Percentiles rank a stretch among this genome's conserved stretches.
phyloP scores from a whole-genome alignment of 208 protist species.

The Leishmania turanica region DNA sequence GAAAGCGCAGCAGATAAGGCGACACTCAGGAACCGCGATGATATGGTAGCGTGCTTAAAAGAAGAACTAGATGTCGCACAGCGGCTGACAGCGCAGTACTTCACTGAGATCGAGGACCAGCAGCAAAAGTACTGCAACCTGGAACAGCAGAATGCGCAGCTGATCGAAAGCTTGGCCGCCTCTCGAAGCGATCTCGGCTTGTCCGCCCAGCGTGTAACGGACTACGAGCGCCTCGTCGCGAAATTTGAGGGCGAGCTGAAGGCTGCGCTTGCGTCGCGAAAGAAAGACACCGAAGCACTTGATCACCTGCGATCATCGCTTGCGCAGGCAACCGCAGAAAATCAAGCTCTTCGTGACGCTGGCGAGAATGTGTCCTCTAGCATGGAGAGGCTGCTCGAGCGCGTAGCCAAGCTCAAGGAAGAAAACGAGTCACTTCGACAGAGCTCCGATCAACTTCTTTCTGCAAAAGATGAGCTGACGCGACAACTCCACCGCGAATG shows the following conservation, averaged over 20 bases:
- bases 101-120: slow-evolving; percentile 11
- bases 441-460: background rate
- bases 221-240: slow-evolving; percentile 48
- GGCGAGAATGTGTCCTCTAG: slow-evolving; percentile 34
- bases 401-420: slow-evolving; percentile 35
- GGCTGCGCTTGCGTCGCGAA: slow-evolving; percentile 14
- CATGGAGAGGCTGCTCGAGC: slow-evolving; percentile 35
- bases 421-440: slow-evolving; percentile 27
- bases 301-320: slow-evolving; percentile 33
- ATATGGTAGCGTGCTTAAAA: slow-evolving; percentile 25
- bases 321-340: slow-evolving; percentile 23
- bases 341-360: slow-evolving; percentile 20
- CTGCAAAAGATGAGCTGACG: background rate
- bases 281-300: slow-evolving; percentile 28
- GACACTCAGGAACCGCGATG: slow-evolving; percentile 18
- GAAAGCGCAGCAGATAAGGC: slow-evolving; percentile 2
- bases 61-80: slow-evolving; percentile 33
- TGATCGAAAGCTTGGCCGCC: slow-evolving; percentile 6
- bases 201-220: slow-evolving; percentile 29
- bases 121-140: slow-evolving; percentile 20
- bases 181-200: slow-evolving; percentile 21
- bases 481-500: background rate
- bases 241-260: slow-evolving; percentile 61
- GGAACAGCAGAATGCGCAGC: slow-evolving; percentile 20
- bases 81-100: slow-evolving; percentile 31